Evolutionary conservation across 2,329 filamentous ascomycete species (phyloP), one percentile per base, ranked within the genome.

Genomic region (Hymenoscyphus fraxineus): DNA sequence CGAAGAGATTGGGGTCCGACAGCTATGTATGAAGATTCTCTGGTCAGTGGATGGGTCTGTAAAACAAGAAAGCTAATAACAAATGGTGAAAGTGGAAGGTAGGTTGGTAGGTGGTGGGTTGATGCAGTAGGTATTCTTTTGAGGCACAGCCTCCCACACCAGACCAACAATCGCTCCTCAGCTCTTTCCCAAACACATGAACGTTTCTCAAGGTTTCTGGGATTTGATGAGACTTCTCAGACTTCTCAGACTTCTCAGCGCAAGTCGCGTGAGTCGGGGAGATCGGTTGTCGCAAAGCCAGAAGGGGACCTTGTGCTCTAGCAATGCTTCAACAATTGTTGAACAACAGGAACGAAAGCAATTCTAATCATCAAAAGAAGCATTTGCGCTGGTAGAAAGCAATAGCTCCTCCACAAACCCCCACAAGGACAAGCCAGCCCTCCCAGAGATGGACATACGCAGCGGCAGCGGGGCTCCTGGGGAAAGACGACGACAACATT

Each of bases 1-100:
- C 86, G 83, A 71, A 88, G 76, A 73, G 84, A 80, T 77, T 87
- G 86, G 71, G 85, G 85, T 79, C 85, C 82, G 73, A 83, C 80
- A 65, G 64, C 73, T 74, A 69, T 19, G 67, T 32, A 31, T 61
- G 16, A 44, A 35, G 65, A 22, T 6, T 35, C 40, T 32, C 57
- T 64, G 51, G 67, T 73, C 65, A 73, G 72, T 63, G 58, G 44
- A 38, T 32, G n/a, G 38, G 27, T 59, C 32, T 32, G 32, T 61
- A 41, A 16, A 39, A 47, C 31, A 41, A 51, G 19, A 58, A 41
- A 54, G 31, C n/a, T 9, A 32, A 41, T 40, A 47, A 31, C 12
- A 16, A 35, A n/a, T 32, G 35, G 27, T 39, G 19, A n/a, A 16
- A 12, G 9, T 19, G 10, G 19, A 27, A 22, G 47, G 32, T 58